Base-by-base conservation (phyloP, 192 early-diverging fungal genomes). In the Chytriomyces sp. region DNA sequence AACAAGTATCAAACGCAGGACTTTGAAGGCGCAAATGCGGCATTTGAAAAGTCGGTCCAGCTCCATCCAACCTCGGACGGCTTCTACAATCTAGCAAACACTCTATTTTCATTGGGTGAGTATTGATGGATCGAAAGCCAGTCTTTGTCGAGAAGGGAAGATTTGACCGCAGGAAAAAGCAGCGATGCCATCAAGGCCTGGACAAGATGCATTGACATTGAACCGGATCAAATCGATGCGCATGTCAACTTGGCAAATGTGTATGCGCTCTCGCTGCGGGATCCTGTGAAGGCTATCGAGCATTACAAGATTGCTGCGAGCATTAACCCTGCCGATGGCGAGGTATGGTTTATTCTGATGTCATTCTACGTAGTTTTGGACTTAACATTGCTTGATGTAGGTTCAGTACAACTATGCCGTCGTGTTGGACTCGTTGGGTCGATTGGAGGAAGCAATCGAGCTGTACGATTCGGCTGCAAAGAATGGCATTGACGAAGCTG, bases 221-320 rank as follows among this genome's bases (percentile, higher is more conserved):
- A 84, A n/a, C 86, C 89, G 0, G 65, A 73, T 46, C 80, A 84
- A 11, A 79, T 87, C 0, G 93, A 94, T 76, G 90, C 88, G 5
- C 90, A 91, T 69, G 90, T 91, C 67, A 94, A 92, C 74, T 69
- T 91, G 48, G 93, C 91, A 7, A 91, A 91, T 46, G 76, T 86
- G 8, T 86, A 89, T 67, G 82, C 82, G 9, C 48, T 83, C 11
- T 79, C 85, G 45, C 75, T 91, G 20, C 83, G 83, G 50, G 84
- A 91, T 57, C 35, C 75, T 8, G 61, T 76, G 6, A 75, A 63
- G 57, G 89, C 91, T 20, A 57, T 93, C 4, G 67, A 43, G 16
- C 87, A 91, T 69, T 83, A 91, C 74, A 75, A 85, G 65, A 77
- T 85, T 23, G 93, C 93, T 1, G 64, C 86, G 2, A 81, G 82